Percentiles rank a stretch among this genome's conserved stretches.
Evolutionary conservation across 768 basidiomycete species (phyloP).

Genomic region (Rhizopogon roseolus): DNA sequence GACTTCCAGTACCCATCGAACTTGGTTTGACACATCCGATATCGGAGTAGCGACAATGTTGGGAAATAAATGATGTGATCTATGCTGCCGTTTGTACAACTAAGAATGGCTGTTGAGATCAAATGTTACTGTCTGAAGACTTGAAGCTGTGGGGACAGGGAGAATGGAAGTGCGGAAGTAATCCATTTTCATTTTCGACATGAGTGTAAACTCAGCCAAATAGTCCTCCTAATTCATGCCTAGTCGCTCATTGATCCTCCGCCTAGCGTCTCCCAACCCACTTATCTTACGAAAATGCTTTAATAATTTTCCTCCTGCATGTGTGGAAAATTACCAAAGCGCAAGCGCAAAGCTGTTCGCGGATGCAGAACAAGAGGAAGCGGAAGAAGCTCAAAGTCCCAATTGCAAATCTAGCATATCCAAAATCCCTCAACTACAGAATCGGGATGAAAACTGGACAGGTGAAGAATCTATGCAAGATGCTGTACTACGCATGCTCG

Average conservation of each 20-base stretch:
- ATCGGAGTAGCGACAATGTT: neutral
- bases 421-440: constrained; percentile 29
- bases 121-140: no score
- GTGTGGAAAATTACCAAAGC: constrained; percentile 14
- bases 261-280: neutral
- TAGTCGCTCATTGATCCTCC: neutral
- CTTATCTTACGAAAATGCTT: neutral
- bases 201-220: neutral
- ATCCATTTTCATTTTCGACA: no score
- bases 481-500: constrained; percentile 76
- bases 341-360: constrained; percentile 63
- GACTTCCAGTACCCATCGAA: constrained; percentile 88
- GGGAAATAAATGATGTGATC: no score
- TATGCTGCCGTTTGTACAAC: neutral
- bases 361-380: constrained; percentile 55
- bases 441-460: constrained; percentile 64
- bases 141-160: no score
- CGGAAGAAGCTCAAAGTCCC: constrained; percentile 23
- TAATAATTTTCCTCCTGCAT: neutral
- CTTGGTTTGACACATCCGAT: constrained; percentile 41
- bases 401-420: constrained; percentile 8
- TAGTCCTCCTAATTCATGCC: neutral
- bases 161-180: no score
- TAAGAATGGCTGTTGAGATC: no score
- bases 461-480: constrained; percentile 71